phyloP scores from a whole-genome alignment of 768 basidiomycete species.

The Termitomyces sp. region DNA sequence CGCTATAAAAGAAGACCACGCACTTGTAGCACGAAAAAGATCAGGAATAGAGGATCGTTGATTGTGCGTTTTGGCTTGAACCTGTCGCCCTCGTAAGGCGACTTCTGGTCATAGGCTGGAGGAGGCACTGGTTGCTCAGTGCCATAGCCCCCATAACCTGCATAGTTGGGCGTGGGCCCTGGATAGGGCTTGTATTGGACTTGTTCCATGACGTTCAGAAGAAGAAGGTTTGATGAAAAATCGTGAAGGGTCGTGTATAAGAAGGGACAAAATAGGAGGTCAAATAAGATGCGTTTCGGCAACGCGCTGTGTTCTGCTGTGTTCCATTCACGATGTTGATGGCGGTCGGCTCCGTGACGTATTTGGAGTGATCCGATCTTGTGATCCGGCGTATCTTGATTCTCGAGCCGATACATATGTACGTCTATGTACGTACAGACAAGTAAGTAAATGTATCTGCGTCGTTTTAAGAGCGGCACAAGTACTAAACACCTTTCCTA shows the following conservation, averaged over 20 bases:
- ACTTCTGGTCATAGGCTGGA: conserved; percentile 38
- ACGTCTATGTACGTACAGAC: too few species aligned
- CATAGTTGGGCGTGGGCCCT: conserved; percentile 41
- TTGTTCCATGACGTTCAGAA: conserved; percentile 1
- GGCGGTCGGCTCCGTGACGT: neutral
- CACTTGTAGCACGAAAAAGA: conserved; percentile 74
- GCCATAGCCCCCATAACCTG: conserved; percentile 24
- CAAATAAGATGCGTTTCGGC: neutral
- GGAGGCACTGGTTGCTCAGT: conserved; percentile 19
- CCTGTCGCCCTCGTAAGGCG: conserved; percentile 58
- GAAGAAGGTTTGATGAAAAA: neutral
- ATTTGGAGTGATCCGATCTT: neutral
- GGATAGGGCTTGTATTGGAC: conserved; percentile 31
- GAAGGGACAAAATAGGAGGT: neutral
- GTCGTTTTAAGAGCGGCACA: too few species aligned
- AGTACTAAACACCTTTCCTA: too few species aligned
- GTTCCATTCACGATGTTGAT: conserved; percentile 1
- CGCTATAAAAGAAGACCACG: conserved; percentile 2
- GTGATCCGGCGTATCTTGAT: neutral
- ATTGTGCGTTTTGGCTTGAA: conserved; percentile 68
- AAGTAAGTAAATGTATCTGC: too few species aligned
- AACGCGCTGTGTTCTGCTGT: too few species aligned
- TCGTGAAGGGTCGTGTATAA: conserved; percentile 4
- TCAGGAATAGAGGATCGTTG: conserved; percentile 70
- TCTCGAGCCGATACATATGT: too few species aligned